Base-by-base conservation (phyloP, 495 filamentous ascomycete species). In the Elaphomyces granulatus region DNA sequence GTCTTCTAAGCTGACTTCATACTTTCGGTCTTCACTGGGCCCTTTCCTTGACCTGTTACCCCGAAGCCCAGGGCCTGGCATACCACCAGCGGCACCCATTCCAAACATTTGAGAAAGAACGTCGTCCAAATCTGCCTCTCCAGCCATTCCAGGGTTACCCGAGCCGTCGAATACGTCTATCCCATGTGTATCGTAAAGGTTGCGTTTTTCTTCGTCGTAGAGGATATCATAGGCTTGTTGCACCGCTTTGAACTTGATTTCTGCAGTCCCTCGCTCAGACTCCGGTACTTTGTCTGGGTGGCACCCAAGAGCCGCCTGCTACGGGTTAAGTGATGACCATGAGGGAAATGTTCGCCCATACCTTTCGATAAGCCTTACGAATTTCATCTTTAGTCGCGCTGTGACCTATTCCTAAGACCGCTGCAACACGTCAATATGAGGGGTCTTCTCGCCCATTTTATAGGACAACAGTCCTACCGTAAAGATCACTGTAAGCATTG, bases 341-440 rank as follows among this genome's bases (percentile, higher is more conserved):
- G 20, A 21, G 10, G 7, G 18, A 14, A 41, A 6, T 16, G 23
- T 17, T 12, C 26, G 12, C 34, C 52, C 56, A 45, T 49, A 86
- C 90, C 76, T 94, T 96, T 60, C 87, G 83, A 60, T 95, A 98
- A 31, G 90, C 92, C 58, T 95, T 94, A 58, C 92, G 93, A 60
- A 98, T 83, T 42, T 95, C 86, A 47, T 79, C 72, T 51, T 83
- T 82, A 52, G 64, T 77, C 30, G 88, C 81, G 35, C 58, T 57
- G 46, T 68, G 75, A 42, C 74, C 61, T 46, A 95, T 65, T 32
- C 77, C 80, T 35, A 98, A 75, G 56, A 94, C 68, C 63, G 80
- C 88, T 80, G 45, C 42, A 28, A 15, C 40, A 20, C 32, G 32
- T 51, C 34, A 50, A 50, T 12, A 6, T 38, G 14, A 16, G 10